Percentiles rank a stretch among this genome's conserved stretches.
Evolutionary conservation across 495 filamentous ascomycete genomes (phyloP).

Genomic region (Aspergillus conjunctus): DNA sequence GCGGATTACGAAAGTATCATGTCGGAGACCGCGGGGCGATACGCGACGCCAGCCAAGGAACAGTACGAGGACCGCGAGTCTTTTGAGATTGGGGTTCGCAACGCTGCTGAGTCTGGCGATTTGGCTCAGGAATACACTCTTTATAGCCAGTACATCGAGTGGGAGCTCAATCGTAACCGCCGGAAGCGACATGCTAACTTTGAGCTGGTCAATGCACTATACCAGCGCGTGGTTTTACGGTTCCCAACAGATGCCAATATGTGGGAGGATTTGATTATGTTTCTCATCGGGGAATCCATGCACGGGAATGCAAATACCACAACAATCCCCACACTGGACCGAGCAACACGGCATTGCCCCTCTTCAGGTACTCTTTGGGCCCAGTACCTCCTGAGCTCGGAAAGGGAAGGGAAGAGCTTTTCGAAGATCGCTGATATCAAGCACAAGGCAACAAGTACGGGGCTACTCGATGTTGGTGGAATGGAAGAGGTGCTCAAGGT

Average conservation of each 20-base stretch:
- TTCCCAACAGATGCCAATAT: slow-evolving; percentile 69
- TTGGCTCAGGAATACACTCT: slow-evolving; percentile 55
- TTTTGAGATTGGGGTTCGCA: slow-evolving; percentile 67
- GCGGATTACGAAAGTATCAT: slow-evolving; percentile 77
- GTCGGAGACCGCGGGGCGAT: slow-evolving; percentile 61
- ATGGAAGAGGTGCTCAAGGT: slow-evolving; percentile 87
- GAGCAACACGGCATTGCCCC: slow-evolving; percentile 84
- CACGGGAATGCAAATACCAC: slow-evolving; percentile 39
- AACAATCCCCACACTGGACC: slow-evolving; percentile 60
- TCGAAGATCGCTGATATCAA: slow-evolving; percentile 86
- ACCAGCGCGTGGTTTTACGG: slow-evolving; percentile 69
- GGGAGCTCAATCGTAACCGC: slow-evolving; percentile 67
- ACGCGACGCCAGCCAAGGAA: slow-evolving; percentile 67
- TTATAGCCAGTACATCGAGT: slow-evolving; percentile 79
- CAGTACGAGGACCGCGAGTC: slow-evolving; percentile 68
- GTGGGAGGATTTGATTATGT: slow-evolving; percentile 82
- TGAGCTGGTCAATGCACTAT: slow-evolving; percentile 70
- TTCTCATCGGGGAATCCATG: slow-evolving; percentile 57
- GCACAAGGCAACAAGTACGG: slow-evolving; percentile 83
- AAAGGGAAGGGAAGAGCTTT: slow-evolving; percentile 72
- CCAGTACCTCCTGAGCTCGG: slow-evolving; percentile 78
- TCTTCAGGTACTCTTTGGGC: slow-evolving; percentile 93
- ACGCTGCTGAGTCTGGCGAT: slow-evolving; percentile 61
- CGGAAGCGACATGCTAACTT: slow-evolving; percentile 57
- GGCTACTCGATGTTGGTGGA: slow-evolving; percentile 70